phyloP scores from a whole-genome alignment of 805 yeast species.

The Candida ponderosae region DNA sequence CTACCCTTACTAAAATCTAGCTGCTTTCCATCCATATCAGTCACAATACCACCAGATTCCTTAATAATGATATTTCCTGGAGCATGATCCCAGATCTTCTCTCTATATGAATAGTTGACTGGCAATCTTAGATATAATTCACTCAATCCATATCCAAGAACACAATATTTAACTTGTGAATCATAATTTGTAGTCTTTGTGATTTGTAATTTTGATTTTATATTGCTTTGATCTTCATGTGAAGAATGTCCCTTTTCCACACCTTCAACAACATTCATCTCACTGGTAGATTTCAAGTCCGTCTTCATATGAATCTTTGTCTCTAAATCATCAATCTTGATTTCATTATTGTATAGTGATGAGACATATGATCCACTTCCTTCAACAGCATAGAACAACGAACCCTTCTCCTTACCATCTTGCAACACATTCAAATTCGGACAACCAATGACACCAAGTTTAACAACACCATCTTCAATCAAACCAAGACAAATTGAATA shows the following conservation, averaged over 20 bases:
- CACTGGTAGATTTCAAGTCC: constrained; percentile 31
- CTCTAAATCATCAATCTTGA: constrained; percentile 27
- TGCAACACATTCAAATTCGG: constrained; percentile 65
- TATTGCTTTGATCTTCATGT: constrained; percentile 73
- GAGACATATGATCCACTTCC: constrained; percentile 55
- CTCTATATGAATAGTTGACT: constrained; percentile 64
- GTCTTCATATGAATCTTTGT: constrained; percentile 43
- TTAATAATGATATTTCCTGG: constrained; percentile 83
- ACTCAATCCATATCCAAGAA: constrained; percentile 84
- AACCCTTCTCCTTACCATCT: constrained; percentile 43
- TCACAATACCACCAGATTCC: constrained; percentile 89
- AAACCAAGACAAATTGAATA: constrained; percentile 93
- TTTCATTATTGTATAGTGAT: constrained; percentile 25
- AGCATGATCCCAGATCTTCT: constrained; percentile 99
- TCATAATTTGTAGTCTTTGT: constrained; percentile 72
- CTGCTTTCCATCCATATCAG: constrained; percentile 69
- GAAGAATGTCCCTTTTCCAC: constrained; percentile 95
- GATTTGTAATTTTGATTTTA: constrained; percentile 59
- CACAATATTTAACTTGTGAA: constrained; percentile 94
- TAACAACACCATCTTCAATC: constrained; percentile 77
- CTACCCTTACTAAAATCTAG: constrained; percentile 86
- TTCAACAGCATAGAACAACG: constrained; percentile 61
- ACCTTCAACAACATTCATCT: constrained; percentile 76
- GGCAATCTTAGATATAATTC: constrained; percentile 91
- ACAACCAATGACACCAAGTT: constrained; percentile 92